A percentile compares a stretch with the other conserved stretches of the same genome.
phyloP scores from a whole-genome alignment of 768 basidiomycete species.

The Erythrobasidium yunnanense region DNA sequence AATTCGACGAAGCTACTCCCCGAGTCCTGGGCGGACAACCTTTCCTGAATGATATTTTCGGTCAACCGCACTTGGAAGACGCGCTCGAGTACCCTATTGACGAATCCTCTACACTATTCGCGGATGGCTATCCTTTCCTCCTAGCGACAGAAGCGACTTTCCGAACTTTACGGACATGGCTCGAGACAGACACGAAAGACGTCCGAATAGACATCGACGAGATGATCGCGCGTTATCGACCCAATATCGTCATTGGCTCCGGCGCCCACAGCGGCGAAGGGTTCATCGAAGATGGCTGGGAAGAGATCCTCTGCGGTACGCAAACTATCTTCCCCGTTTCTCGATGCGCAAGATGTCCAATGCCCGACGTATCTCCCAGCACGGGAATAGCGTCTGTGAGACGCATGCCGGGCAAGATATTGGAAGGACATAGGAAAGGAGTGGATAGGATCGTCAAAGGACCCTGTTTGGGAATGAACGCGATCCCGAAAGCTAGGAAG shows the following conservation, averaged over 20 bases:
- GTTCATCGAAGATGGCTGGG: constrained; percentile 14
- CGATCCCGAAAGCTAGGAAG: not conserved
- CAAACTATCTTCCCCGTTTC: constrained; percentile 14
- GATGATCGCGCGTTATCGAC: constrained; percentile 7
- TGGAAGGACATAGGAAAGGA: not conserved
- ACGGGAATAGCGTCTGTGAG: not conserved
- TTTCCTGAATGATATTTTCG: constrained; percentile 10
- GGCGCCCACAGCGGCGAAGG: not conserved
- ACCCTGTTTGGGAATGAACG: constrained; percentile 8
- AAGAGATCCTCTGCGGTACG: not conserved
- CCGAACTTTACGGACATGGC: not conserved
- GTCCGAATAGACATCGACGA: constrained; percentile 17
- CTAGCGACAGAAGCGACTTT: constrained; percentile 15
- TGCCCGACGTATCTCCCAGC: constrained; percentile 25
- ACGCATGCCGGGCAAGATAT: constrained; percentile 6
- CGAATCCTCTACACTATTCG: constrained; percentile 8
- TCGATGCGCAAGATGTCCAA: constrained; percentile 13
- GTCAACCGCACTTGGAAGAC: not conserved
- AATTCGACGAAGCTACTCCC: constrained; percentile 6
- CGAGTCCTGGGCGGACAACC: constrained; percentile 6
- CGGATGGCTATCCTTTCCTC: constrained; percentile 17
- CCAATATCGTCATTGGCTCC: constrained; percentile 15
- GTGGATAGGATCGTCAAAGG: constrained; percentile 19
- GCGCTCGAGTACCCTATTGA: constrained; percentile 22
- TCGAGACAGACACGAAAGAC: not conserved